Base-by-base conservation (phyloP, 306 rosid genomes). In the Luffa acutangula region DNA sequence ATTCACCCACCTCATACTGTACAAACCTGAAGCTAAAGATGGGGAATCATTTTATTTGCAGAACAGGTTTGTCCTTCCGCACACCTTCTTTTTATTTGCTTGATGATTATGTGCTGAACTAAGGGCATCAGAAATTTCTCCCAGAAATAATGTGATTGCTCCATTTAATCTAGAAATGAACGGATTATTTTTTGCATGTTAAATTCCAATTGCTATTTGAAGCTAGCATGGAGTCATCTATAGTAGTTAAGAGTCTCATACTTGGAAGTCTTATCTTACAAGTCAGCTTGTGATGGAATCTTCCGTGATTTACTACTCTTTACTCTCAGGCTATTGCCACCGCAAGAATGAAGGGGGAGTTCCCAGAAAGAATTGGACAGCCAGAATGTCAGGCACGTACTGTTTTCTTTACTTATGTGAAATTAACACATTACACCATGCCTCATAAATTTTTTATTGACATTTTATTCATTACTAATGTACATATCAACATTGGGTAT, bases 301-400 rank as follows among this genome's bases (percentile, higher is more conserved):
- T 73, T 56, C 52, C 8, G 62, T 62, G 65, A 14, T 65, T 57
- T 71, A 59, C 54, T 56, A 34, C 56, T 57, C 53, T 69, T 83
- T 77, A 76, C 79, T 82, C 72, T 80, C 86, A 94, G 98, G 98
- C 98, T 75, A 92, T 94, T 88, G 98, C 98, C 33, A 83, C 98
- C 62, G 97, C 98, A 76, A 85, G 97, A 89, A 92, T 94, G 98
- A 94, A 94, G 81, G 98, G 98, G 49, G 98, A 94, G 79, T 92
- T 85, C 84, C 98, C 98, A 12, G 98, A 94, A 88, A 89, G 98
- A 84, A 80, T 87, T 67, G 98, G 98, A 79, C 98, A 94, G 84
- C 95, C 97, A 39, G 98, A 94, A 87, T 94, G 98, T 84, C 98
- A 94, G 97, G 98, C 87, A 92, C 77, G 97, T 89, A 69, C 85